Evolutionary conservation across 495 filamentous ascomycete species (phyloP).

Genomic region (Xylaria flabelliformis): DNA sequence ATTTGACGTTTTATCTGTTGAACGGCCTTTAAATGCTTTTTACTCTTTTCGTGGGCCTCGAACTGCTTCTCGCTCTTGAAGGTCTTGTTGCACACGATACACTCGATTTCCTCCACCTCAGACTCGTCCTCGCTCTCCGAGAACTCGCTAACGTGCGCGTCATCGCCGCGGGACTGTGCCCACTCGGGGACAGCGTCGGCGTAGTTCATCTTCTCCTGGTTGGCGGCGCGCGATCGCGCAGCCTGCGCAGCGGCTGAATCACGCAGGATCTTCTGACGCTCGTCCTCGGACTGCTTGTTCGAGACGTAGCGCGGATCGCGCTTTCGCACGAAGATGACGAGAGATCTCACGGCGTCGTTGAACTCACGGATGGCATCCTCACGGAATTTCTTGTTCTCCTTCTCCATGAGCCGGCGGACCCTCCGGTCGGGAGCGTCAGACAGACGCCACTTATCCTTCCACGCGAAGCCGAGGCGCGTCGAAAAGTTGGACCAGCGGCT

Average conservation of each 20-base stretch:
- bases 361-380: conserved; percentile 85
- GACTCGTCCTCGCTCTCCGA: conserved; percentile 62
- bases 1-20: conserved; percentile 82
- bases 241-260: conserved; percentile 83
- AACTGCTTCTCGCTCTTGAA: conserved; percentile 96
- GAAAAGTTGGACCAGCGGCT: conserved; percentile 79
- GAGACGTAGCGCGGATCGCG: conserved; percentile 83
- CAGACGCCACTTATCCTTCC: conserved; percentile 82
- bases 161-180: conserved; percentile 64
- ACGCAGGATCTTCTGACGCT: conserved; percentile 80
- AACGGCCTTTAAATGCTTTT: conserved; percentile 89
- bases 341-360: conserved; percentile 86
- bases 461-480: conserved; percentile 84
- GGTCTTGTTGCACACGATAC: conserved; percentile 86
- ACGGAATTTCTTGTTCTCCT: conserved; percentile 87
- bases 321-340: conserved; percentile 92
- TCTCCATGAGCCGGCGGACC: conserved; percentile 85
- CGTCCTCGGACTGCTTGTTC: conserved; percentile 71
- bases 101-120: conserved; percentile 74
- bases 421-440: conserved; percentile 88
- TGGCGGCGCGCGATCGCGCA: conserved; percentile 79
- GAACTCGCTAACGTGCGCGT: conserved; percentile 49
- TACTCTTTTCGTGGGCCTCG: conserved; percentile 93
- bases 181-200: conserved; percentile 76
- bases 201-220: conserved; percentile 70